Conservation (phyloP, 2,329 filamentous ascomycete genomes). For the Xylaria digitata region DNA sequence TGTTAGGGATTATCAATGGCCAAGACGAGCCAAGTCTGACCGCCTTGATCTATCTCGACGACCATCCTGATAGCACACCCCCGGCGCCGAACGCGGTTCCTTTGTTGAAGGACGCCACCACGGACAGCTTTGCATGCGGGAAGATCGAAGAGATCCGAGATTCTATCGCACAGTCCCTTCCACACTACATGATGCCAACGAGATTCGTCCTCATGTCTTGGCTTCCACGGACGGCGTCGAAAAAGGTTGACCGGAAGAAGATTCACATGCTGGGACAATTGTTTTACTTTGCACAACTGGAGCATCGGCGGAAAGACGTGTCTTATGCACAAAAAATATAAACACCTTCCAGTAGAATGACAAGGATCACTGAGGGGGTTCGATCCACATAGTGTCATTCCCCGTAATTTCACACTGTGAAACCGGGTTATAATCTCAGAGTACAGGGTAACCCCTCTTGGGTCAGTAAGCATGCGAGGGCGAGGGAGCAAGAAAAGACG, state of each 20-base stretch:
- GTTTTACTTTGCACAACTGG: constrained; percentile 35
- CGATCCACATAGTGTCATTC: too few relatives aligned
- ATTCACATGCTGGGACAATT: constrained; percentile 38
- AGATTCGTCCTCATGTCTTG: constrained; percentile 39
- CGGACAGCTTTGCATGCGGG: constrained; percentile 24
- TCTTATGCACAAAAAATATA: constrained; percentile 34
- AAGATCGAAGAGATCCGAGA: constrained; percentile 35
- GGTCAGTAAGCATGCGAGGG: neutral
- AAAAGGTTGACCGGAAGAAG: constrained; percentile 39
- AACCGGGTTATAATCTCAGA: neutral
- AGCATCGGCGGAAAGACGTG: constrained; percentile 32
- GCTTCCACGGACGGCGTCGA: constrained; percentile 35
- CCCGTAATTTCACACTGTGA: neutral
- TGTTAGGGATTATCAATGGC: constrained; percentile 35
- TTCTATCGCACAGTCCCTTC: constrained; percentile 35
- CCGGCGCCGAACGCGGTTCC: constrained; percentile 24
- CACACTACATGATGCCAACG: constrained; percentile 39
- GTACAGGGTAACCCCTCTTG: too few relatives aligned
- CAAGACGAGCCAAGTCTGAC: constrained; percentile 38
- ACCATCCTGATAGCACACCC: constrained; percentile 29
- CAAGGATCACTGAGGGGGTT: neutral
- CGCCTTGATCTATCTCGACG: constrained; percentile 38
- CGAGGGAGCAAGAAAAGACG: neutral
- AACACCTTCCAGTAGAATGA: too few relatives aligned
- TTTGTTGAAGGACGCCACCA: constrained; percentile 31